Conservation (phyloP, 768 basidiomycete species). For the Tylopilus balloui region DNA sequence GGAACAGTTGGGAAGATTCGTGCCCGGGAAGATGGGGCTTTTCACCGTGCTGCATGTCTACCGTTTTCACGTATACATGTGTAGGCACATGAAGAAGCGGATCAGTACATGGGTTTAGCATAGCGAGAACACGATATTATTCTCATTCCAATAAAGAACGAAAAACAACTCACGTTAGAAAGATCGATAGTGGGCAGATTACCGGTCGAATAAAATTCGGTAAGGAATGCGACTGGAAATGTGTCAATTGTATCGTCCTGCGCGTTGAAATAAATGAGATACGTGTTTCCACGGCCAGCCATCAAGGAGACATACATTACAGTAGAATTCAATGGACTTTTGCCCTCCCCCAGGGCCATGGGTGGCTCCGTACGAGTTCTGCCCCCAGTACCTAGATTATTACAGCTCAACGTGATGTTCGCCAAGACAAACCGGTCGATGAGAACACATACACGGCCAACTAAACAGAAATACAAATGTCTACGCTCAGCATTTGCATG, state of each 20-base stretch:
- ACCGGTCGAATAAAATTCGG: slow-evolving; percentile 55
- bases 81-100: not conserved
- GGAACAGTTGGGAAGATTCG: slow-evolving; percentile 56
- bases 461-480: slow-evolving; percentile 10
- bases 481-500: not conserved
- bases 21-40: slow-evolving; percentile 58
- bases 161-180: slow-evolving; percentile 44
- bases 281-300: not conserved
- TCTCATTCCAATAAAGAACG: not conserved
- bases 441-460: slow-evolving; percentile 21
- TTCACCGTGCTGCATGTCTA: slow-evolving; percentile 59
- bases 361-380: slow-evolving; percentile 36
- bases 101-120: no score
- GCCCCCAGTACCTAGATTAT: slow-evolving; percentile 32
- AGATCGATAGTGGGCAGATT: slow-evolving; percentile 57
- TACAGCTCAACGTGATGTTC: not conserved
- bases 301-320: slow-evolving; percentile 14
- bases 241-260: slow-evolving; percentile 56
- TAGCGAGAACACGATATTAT: not conserved
- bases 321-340: slow-evolving; percentile 31
- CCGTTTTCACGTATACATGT: not conserved
- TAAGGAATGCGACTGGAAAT: slow-evolving; percentile 59
- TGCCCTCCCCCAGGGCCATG: slow-evolving; percentile 22
- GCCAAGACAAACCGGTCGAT: not conserved
- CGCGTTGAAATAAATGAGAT: not conserved